Conservation (phyloP, 768 basidiomycete species). For the Inosperma sp. region DNA sequence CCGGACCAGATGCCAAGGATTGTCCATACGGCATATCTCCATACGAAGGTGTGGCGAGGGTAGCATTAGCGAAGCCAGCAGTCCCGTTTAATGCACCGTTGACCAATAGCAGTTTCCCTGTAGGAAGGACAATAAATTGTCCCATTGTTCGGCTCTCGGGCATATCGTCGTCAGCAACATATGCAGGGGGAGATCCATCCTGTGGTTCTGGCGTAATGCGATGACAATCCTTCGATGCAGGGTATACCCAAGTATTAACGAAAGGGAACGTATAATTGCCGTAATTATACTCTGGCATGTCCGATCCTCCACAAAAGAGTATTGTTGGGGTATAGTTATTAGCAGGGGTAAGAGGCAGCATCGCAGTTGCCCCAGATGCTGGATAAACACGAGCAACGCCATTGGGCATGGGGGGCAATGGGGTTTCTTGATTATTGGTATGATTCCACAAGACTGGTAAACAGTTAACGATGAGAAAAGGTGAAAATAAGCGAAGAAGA, state of each 20-base stretch:
- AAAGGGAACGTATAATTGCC: slow-evolving; percentile 73
- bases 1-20: slow-evolving; percentile 76
- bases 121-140: slow-evolving; percentile 80
- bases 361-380: slow-evolving; percentile 80
- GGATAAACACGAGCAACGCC: slow-evolving; percentile 81
- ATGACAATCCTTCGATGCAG: slow-evolving; percentile 70
- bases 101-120: slow-evolving; percentile 71
- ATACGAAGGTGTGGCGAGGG: slow-evolving; percentile 42
- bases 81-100: slow-evolving; percentile 86
- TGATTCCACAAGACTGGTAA: slow-evolving; percentile 31
- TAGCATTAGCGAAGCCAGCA: slow-evolving; percentile 72
- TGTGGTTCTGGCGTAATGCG: slow-evolving; percentile 82
- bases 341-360: slow-evolving; percentile 86
- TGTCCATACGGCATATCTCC: slow-evolving; percentile 62
- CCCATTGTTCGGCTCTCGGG: slow-evolving; percentile 82
- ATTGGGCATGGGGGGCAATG: slow-evolving; percentile 68
- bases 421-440: slow-evolving; percentile 50
- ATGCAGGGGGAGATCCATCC: slow-evolving; percentile 56
- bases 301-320: slow-evolving; percentile 86
- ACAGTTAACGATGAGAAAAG: not conserved
- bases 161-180: slow-evolving; percentile 73
- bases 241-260: slow-evolving; percentile 69
- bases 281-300: slow-evolving; percentile 68
- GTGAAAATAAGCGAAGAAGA: slow-evolving; percentile 12
- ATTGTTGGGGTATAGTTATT: slow-evolving; percentile 86